Evolutionary conservation across 2,329 filamentous ascomycete species (phyloP), one percentile per base, ranked within the genome.

Genomic region (Colletotrichum kahawae): DNA sequence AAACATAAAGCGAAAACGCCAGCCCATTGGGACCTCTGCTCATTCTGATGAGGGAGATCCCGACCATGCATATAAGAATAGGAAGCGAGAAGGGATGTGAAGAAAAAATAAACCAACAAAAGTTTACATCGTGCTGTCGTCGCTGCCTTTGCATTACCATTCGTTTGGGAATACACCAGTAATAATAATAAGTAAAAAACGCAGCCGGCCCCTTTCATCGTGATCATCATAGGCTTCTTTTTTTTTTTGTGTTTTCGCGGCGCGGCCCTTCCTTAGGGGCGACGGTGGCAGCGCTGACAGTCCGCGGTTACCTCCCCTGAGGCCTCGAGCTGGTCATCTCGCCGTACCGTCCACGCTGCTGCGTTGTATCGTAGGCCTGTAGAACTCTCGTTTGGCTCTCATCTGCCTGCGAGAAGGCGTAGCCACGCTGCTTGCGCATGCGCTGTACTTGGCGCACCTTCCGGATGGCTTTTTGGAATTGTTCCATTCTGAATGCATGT

Each of bases 401-500:
- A 83, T 99, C 97, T 74, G 96, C 97, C 85, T 98, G 96, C 79
- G 95, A 98, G 86, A 99, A 99, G 77, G 97, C 97, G 82, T 99
- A 99, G 38, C 97, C 97, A 82, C 97, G 94, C 87, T 99, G 97
- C 87, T 99, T 99, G 83, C 97, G 95, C 97, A 98, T 99, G 78
- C 97, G 94, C 87, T 98, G 97, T 54, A 98, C 97, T 85, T 99
- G 97, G 67, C 97, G 92, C 68, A 99, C 97, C 87, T 99, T 99
- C 81, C 97, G 94, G 82, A 99, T 98, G 27, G 97, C 97, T 86
- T 99, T 99, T 87, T 99, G 97, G 89, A 99, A 99, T 86, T 99
- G 97, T 82, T 99, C 97, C 97, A 99, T 99, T 82, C 95, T 96
- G 77, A 3, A 51, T 34, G n/a, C 27, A 51, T 67, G 72, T 81